Evolutionary conservation across 164 flowering plant genomes (phyloP), one percentile per base, ranked within the genome.

Genomic region (Kingdonia uniflora): DNA sequence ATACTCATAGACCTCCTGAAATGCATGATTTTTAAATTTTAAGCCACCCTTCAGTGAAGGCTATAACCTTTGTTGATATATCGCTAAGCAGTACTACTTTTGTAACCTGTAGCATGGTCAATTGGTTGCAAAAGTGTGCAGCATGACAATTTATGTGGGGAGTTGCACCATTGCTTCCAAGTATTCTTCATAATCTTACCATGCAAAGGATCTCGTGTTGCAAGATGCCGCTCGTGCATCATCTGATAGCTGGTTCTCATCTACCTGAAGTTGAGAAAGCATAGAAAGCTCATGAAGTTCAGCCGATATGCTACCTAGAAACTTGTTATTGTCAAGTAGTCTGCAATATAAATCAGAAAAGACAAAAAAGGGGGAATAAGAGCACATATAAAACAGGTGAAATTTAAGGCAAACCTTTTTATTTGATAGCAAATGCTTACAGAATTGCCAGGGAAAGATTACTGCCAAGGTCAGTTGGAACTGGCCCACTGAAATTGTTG

Each of bases 401-500:
- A 55, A 16, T 20, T 25, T 56, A 49, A 51, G 35, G 17, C 37
- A 47, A 47, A 53, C 2, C 2, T 20, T 42, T 40, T 48, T 19
- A 14, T 26, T 22, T 16, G 22, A 45, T 15, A 48, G n/a, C 29
- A 58, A 29, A 15, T 35, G 57, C 92, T 68, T 64, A 82, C 94
- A 86, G 77, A 48, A 73, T 69, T 54, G 63, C 24, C 58, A 73
- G 67, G 14, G 81, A 62, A 6, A 68, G 56, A 52, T 69, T 80
- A 55, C 61, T 62, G 63, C 67, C 65, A 55, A 79, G 55, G 17
- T 74, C 65, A 24, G 60, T 51, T n/a, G 85, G 95, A 62, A 82
- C 63, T 29, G 71, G 64, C 21, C 78, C 81, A 21, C 69, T 68
- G 52, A 85, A 78, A 54, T 79, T 80, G 63, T 85, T 85, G 52